These are phyloP conservation scores for Pleurotus citrinopileatus DNA, from an alignment of 768 basidiomycete species.

Conservation along the genomic window DNA sequence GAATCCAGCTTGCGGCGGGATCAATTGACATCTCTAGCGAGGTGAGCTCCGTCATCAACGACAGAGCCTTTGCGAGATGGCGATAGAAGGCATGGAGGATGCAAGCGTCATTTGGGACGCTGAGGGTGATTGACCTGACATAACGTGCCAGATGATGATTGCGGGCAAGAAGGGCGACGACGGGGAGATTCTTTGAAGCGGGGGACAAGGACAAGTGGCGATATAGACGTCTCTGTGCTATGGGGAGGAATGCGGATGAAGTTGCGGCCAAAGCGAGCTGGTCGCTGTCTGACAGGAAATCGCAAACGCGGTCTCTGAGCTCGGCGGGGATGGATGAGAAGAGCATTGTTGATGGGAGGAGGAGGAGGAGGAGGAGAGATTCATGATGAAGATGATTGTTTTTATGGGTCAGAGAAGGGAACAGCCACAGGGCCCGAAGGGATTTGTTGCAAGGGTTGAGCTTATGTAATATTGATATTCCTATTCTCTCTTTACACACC, in stretches of 20 bases:
- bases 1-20: slow-evolving; percentile 51
- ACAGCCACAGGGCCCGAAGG: no score
- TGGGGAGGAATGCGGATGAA: slow-evolving; percentile 35
- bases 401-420: no score
- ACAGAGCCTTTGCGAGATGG: slow-evolving; percentile 50
- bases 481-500: slow-evolving; percentile 14
- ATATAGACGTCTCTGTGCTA: slow-evolving; percentile 65
- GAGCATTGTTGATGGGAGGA: slow-evolving; percentile 35
- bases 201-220: slow-evolving; percentile 48
- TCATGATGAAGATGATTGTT: no score
- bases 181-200: slow-evolving; percentile 39
- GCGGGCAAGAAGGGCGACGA: slow-evolving; percentile 54
- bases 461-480: slow-evolving; percentile 8
- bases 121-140: slow-evolving; percentile 62
- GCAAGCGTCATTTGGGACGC: slow-evolving; percentile 37
- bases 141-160: slow-evolving; percentile 54
- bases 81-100: slow-evolving; percentile 46
- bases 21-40: slow-evolving; percentile 57
- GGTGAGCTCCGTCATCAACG: slow-evolving; percentile 57
- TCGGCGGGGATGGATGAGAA: slow-evolving; percentile 54
- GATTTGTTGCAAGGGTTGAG: no score
- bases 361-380: no score
- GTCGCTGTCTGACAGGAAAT: slow-evolving; percentile 25
- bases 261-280: slow-evolving; percentile 51
- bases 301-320: slow-evolving; percentile 53